Conservation (phyloP, 1,284 basidiomycete genomes). For the Sporisorium reilianum region DNA sequence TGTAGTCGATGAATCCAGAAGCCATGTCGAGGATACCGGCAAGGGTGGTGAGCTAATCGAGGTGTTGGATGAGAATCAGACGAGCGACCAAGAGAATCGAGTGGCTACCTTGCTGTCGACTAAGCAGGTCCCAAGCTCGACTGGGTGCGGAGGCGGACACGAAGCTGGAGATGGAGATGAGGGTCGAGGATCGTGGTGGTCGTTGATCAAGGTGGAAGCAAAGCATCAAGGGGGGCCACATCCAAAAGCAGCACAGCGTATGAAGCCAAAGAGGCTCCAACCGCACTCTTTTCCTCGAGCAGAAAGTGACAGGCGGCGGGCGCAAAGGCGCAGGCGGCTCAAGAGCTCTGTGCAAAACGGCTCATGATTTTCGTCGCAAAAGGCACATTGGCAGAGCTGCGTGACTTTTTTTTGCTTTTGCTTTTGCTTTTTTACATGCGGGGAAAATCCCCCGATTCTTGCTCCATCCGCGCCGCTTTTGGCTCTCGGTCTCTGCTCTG, state of each 20-base stretch:
- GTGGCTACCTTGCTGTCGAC: slow-evolving; percentile 22
- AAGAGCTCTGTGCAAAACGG: not conserved
- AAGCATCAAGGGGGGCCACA: not conserved
- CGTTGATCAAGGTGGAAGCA: not conserved
- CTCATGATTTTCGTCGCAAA: not conserved
- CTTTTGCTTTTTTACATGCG: slow-evolving; percentile 16
- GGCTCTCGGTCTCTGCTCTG: not conserved
- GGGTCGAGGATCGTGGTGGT: slow-evolving; percentile 5
- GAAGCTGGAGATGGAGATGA: slow-evolving; percentile 1
- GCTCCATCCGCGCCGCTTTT: not conserved
- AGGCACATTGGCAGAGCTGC: not conserved
- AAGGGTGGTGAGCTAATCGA: not conserved
- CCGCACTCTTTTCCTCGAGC: no score
- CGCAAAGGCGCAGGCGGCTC: not conserved
- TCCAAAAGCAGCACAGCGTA: not conserved
- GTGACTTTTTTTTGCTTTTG: no score
- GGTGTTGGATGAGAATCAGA: not conserved
- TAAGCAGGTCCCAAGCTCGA: slow-evolving; percentile 32
- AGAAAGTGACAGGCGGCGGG: not conserved
- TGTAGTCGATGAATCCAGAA: slow-evolving; percentile 57
- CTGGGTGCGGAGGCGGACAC: not conserved
- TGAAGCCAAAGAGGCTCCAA: slow-evolving; percentile 3
- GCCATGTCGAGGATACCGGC: slow-evolving; percentile 9
- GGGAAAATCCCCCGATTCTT: slow-evolving; percentile 29
- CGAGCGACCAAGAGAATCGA: not conserved